Conservation (phyloP, 2,329 filamentous ascomycete species). For the Pseudocercospora cruenta region DNA sequence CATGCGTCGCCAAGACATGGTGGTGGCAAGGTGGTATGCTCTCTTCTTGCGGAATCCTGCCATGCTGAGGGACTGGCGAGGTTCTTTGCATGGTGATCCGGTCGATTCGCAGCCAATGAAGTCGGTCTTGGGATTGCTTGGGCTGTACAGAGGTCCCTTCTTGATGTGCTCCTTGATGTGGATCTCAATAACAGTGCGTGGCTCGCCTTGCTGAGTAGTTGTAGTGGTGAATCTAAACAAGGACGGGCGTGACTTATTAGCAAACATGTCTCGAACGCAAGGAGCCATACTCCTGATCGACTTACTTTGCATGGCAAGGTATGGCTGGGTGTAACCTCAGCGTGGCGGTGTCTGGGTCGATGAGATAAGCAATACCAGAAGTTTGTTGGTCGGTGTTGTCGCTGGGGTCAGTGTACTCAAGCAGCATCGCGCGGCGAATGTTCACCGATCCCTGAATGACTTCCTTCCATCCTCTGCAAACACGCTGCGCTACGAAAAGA, state of each 20-base stretch:
- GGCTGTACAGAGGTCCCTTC: neutral
- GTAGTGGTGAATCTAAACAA: neutral
- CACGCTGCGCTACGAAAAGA: slow-evolving; percentile 12
- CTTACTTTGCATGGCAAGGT: neutral
- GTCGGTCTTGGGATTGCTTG: neutral
- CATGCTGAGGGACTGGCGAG: neutral
- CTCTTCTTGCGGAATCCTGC: neutral
- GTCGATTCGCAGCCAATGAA: neutral
- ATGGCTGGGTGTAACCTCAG: slow-evolving; percentile 5
- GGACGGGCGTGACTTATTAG: neutral
- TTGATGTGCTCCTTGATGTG: neutral
- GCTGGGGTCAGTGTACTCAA: neutral
- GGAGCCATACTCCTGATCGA: neutral
- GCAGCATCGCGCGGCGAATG: slow-evolving; percentile 6
- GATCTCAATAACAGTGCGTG: neutral
- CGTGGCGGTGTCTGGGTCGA: neutral
- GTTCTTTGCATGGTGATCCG: neutral
- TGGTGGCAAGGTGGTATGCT: neutral
- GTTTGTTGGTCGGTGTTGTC: neutral
- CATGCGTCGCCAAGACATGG: slow-evolving; percentile 9
- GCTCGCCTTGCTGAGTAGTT: neutral
- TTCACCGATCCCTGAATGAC: neutral
- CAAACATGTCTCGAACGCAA: neutral
- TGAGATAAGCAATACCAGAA: slow-evolving; percentile 1
- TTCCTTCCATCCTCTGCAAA: slow-evolving; percentile 1